Conservation (phyloP, 2,329 filamentous ascomycete genomes). For the Exophiala xenobiotica region DNA sequence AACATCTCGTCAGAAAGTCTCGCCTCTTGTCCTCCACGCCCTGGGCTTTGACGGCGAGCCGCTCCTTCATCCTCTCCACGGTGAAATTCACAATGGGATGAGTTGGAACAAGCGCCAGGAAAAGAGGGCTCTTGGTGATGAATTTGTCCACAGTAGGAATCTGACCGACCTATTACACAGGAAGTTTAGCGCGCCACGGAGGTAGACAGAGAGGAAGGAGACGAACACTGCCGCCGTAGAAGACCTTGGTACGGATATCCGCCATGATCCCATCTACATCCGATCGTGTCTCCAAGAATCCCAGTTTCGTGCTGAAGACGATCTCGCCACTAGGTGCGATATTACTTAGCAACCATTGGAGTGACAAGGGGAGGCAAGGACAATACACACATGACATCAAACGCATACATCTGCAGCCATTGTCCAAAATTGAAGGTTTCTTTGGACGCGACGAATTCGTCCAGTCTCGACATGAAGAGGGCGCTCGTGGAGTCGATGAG, state of each 20-base stretch:
- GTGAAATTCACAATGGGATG: conserved; percentile 72
- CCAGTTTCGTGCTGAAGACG: conserved; percentile 35
- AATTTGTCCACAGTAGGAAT: conserved; percentile 18
- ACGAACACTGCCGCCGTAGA: conserved; percentile 5
- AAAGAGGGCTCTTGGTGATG: conserved; percentile 29
- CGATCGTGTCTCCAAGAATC: conserved; percentile 11
- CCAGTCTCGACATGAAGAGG: conserved; percentile 64
- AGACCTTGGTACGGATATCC: conserved; percentile 26
- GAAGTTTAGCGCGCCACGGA: neutral
- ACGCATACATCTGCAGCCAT: conserved; percentile 19
- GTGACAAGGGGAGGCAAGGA: neutral
- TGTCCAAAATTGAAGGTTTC: conserved; percentile 7
- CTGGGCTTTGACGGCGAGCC: conserved; percentile 36
- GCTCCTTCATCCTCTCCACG: conserved; percentile 54
- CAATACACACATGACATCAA: conserved; percentile 15
- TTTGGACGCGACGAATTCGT: conserved; percentile 46
- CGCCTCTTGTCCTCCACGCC: neutral
- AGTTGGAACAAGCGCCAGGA: conserved; percentile 65
- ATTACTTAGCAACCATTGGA: conserved; percentile 33
- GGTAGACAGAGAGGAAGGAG: too few species aligned
- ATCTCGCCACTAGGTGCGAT: conserved; percentile 32
- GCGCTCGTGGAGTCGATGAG: conserved; percentile 73
- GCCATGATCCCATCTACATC: conserved; percentile 17
- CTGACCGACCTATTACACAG: conserved; percentile 8
- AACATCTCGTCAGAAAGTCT: conserved; percentile 5